Evolutionary conservation across 2,329 filamentous ascomycete genomes (phyloP).

Genomic region (Thyridium curvatum): DNA sequence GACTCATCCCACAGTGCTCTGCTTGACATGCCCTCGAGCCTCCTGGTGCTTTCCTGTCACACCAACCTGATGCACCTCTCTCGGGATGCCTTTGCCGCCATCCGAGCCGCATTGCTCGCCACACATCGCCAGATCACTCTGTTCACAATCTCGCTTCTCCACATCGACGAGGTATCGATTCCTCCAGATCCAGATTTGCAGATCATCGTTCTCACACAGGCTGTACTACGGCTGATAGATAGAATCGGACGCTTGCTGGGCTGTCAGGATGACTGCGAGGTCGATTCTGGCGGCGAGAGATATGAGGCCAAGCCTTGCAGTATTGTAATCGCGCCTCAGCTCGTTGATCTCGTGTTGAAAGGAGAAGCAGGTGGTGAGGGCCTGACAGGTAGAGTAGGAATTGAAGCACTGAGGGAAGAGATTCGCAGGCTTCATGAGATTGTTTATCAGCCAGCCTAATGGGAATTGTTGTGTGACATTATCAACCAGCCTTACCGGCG

Average conservation of each 20-base stretch:
- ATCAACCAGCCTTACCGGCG: neutral
- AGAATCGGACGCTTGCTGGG: constrained; percentile 2
- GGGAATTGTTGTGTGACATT: neutral
- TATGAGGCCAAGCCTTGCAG: neutral
- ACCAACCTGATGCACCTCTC: constrained; percentile 1
- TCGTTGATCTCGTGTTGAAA: constrained; percentile 2
- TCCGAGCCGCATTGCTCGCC: constrained; percentile 1
- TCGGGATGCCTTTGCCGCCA: constrained; percentile 1
- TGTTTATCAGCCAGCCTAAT: neutral
- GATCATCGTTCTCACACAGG: constrained; percentile 1
- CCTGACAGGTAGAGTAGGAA: neutral
- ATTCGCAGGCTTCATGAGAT: constrained; percentile 1
- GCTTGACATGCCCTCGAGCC: constrained; percentile 1
- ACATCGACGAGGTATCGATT: constrained; percentile 1
- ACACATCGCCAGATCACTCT: constrained; percentile 2
- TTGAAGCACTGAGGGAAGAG: constrained; percentile 1
- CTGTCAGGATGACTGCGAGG: constrained; percentile 1
- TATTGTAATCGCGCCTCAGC: neutral
- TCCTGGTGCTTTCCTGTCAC: constrained; percentile 2
- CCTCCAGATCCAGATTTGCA: constrained; percentile 1
- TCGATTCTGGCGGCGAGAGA: constrained; percentile 1
- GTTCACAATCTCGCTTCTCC: neutral
- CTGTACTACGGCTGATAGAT: constrained; percentile 1
- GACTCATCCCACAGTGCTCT: neutral
- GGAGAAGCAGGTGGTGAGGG: neutral